A percentile compares a stretch with the other conserved stretches of the same genome.
Evolutionary conservation across 495 filamentous ascomycete species (phyloP).

Genomic region (Tuber magnatum): DNA sequence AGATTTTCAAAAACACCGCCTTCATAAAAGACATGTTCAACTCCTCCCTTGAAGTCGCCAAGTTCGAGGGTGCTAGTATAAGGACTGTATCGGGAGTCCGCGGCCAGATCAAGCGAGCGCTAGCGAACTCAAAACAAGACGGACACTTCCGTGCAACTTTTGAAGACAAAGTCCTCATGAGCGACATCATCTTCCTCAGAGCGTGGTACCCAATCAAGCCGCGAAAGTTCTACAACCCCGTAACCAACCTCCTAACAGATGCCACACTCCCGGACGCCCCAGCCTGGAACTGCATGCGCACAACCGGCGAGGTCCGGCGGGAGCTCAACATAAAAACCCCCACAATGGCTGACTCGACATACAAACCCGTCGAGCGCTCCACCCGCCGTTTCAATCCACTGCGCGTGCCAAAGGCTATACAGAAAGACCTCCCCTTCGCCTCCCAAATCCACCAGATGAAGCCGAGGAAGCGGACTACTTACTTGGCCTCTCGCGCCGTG

Average conservation of each 20-base stretch:
- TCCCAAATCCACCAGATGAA: conserved; percentile 80
- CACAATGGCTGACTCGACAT: conserved; percentile 66
- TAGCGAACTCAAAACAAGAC: conserved; percentile 82
- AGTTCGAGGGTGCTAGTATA: conserved; percentile 93
- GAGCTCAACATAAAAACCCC: conserved; percentile 70
- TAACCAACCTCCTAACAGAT: conserved; percentile 70
- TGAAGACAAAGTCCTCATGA: conserved; percentile 95
- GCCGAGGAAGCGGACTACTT: conserved; percentile 71
- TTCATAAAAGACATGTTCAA: conserved; percentile 99
- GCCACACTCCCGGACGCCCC: conserved; percentile 43
- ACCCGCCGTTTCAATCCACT: conserved; percentile 90
- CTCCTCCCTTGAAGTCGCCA: conserved; percentile 82
- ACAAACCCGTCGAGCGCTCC: conserved; percentile 71
- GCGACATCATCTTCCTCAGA: conserved; percentile 87
- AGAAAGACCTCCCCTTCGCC: conserved; percentile 81
- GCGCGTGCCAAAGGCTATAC: conserved; percentile 74
- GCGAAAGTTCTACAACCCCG: conserved; percentile 91
- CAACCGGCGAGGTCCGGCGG: conserved; percentile 86
- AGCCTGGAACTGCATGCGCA: conserved; percentile 78
- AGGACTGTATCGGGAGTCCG: conserved; percentile 91
- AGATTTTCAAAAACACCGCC: conserved; percentile 98
- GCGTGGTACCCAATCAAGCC: conserved; percentile 96
- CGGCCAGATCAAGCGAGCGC: conserved; percentile 90
- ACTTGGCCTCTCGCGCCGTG: conserved; percentile 88
- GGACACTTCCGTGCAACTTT: conserved; percentile 94